Evolutionary conservation across 345 rosid genomes (phyloP), one percentile per base, ranked within the genome.

Genomic region (Raphanus sativus): DNA sequence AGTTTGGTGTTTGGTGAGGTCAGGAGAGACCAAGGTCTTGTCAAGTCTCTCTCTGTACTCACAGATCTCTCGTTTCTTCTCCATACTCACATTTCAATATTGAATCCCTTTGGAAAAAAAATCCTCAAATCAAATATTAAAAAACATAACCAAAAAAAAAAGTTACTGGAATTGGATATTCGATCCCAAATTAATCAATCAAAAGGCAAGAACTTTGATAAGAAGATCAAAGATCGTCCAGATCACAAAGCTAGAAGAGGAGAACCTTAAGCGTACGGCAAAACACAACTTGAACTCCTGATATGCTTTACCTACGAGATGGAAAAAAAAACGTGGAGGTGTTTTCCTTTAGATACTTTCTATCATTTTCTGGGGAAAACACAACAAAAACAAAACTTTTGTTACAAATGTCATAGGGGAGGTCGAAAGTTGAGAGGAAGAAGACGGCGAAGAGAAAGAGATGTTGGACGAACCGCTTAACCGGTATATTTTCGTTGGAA

Each of bases 31-130:
- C 72, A 95, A 82, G 5, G 98, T 86, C 76, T 81, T 81, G 75
- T 95, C 91, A 64, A 95, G 80, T 82, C 88, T 87, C 80, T 86
- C 90, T 84, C 99, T 84, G 71, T 90, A 91, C 54, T 85, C 86
- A 28, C 84, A 79, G 42, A 90, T 89, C 17, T 84, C 84, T 40
- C 64, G 70, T 72, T 82, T 81, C 64, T 74, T 85, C 62, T 78
- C 80, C 94, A 91, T 95, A 75, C 85, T 84, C 65, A 62, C 81
- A 82, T 70, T 63, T 62, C 77, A 59, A 34, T 48, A 69, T 59
- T 32, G 40, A 67, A 66, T 54, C 59, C 60, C 73, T 67, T 58
- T 11, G 6, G 48, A 4, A 26, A 17, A 24, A 62, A 0, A 40
- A 16, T n/a, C 26, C 25, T 32, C 45, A 29, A 55, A 59, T 55